Percentiles rank a stretch among this genome's conserved stretches.
phyloP scores from a whole-genome alignment of 1,284 basidiomycete species.

The Leccinum subrobustum region DNA sequence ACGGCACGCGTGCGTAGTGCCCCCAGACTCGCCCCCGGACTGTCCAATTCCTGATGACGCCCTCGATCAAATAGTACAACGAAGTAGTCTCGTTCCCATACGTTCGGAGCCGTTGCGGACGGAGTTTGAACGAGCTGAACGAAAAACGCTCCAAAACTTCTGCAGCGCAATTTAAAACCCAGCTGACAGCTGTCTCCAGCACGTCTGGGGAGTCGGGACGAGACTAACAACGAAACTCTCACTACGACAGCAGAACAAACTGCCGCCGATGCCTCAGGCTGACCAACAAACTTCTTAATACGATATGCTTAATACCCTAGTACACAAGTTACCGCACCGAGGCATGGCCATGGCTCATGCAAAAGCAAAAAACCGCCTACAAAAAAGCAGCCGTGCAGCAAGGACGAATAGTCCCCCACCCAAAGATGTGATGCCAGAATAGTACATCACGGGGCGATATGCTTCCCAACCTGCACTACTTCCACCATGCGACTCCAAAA shows the following conservation, averaged over 20 bases:
- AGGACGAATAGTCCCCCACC: constrained; percentile 23
- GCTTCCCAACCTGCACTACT: constrained; percentile 22
- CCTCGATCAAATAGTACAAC: no score
- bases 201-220: background rate
- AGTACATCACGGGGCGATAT: constrained; percentile 34
- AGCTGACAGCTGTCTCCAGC: background rate
- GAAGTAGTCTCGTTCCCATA: background rate
- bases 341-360: constrained; percentile 1
- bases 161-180: background rate
- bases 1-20: no score
- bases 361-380: constrained; percentile 15
- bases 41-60: no score
- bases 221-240: background rate
- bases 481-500: constrained; percentile 31
- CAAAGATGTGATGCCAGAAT: constrained; percentile 30
- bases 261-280: no score
- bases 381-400: constrained; percentile 11
- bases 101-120: no score
- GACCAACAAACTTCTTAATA: background rate
- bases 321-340: background rate
- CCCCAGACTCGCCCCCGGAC: no score
- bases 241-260: background rate
- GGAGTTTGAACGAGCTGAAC: no score
- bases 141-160: background rate
- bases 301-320: background rate